Percentiles rank a stretch among this genome's conserved stretches.
These are phyloP conservation scores for Leccinum pachyderme DNA, from an alignment of 1,284 basidiomycete species.

Conservation along the genomic window DNA sequence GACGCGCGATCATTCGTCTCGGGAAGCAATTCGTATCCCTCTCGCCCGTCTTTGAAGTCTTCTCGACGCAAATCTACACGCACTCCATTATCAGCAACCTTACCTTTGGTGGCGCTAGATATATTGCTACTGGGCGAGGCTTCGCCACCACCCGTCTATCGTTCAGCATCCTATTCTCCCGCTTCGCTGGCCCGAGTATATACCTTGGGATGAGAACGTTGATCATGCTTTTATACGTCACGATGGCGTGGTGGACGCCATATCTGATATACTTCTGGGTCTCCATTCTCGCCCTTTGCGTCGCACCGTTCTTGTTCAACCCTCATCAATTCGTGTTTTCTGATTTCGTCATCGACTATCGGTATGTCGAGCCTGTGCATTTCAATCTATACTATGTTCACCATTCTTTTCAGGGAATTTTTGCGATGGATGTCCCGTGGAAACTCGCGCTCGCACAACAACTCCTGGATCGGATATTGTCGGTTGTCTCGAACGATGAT, in stretches of 20 bases:
- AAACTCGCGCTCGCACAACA: conserved; percentile 93
- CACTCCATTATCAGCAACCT: conserved; percentile 94
- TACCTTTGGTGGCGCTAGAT: conserved; percentile 93
- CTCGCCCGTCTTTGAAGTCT: conserved; percentile 95
- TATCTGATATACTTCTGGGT: conserved; percentile 97
- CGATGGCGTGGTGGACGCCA: conserved; percentile 84
- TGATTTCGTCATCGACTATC: conserved; percentile 95
- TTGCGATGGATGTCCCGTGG: conserved; percentile 97
- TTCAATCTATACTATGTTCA: conserved; percentile 9
- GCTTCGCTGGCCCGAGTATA: conserved; percentile 95
- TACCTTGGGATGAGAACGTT: conserved; percentile 93
- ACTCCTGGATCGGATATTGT: conserved; percentile 98
- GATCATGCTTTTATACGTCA: conserved; percentile 88
- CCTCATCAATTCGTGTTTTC: conserved; percentile 95
- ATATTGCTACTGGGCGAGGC: conserved; percentile 98
- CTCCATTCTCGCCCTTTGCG: conserved; percentile 81
- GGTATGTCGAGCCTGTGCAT: conserved; percentile 43
- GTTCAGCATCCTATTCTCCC: conserved; percentile 92
- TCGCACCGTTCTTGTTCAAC: conserved; percentile 95
- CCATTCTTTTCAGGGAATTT: conserved; percentile 67
- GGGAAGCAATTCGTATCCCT: conserved; percentile 90
- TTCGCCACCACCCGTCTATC: conserved; percentile 93
- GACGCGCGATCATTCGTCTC: conserved; percentile 84
- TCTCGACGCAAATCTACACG: conserved; percentile 94
- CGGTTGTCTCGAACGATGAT: conserved; percentile 92